These are phyloP conservation scores for Yarrowia galli DNA, from an alignment of 1,139 yeast genomes.

Conservation along the genomic window DNA sequence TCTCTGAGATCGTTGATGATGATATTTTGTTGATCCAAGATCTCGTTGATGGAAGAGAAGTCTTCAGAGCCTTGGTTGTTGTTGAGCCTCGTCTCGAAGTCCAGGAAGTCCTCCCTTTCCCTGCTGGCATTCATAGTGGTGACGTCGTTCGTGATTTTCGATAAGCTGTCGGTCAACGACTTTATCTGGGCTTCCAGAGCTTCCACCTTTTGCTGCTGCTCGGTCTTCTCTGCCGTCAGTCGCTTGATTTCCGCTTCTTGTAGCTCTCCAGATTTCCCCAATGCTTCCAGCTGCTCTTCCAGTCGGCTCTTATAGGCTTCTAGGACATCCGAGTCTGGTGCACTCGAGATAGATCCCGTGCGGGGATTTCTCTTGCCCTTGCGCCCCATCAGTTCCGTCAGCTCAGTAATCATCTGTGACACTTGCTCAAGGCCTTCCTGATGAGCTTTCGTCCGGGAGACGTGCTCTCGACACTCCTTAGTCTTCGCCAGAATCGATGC, in stretches of 20 bases:
- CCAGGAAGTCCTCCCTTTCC: constrained; percentile 7
- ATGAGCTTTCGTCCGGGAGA: constrained; percentile 7
- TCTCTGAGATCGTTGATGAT: constrained; percentile 20
- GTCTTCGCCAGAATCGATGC: constrained; percentile 25
- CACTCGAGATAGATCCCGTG: constrained; percentile 1
- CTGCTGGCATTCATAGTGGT: not conserved
- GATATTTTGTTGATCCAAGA: constrained; percentile 21
- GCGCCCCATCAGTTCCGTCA: constrained; percentile 11
- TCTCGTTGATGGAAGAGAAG: constrained; percentile 11
- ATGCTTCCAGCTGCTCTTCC: constrained; percentile 14
- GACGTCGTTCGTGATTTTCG: not conserved
- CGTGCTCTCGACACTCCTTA: constrained; percentile 29
- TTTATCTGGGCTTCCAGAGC: constrained; percentile 15
- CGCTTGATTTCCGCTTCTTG: constrained; percentile 22
- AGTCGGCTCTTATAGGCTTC: constrained; percentile 7
- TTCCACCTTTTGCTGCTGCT: constrained; percentile 19
- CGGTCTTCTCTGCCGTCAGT: not conserved
- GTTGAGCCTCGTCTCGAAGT: constrained; percentile 1
- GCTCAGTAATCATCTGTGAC: constrained; percentile 19
- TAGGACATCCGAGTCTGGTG: constrained; percentile 5
- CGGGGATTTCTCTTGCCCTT: constrained; percentile 5
- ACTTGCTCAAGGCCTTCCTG: constrained; percentile 31
- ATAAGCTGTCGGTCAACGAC: not conserved
- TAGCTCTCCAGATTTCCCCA: constrained; percentile 17
- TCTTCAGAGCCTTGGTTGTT: not conserved